These are phyloP conservation scores for Cucurbitaria berberidis DNA, from an alignment of 2,329 filamentous ascomycete genomes.

Conservation along the genomic window DNA sequence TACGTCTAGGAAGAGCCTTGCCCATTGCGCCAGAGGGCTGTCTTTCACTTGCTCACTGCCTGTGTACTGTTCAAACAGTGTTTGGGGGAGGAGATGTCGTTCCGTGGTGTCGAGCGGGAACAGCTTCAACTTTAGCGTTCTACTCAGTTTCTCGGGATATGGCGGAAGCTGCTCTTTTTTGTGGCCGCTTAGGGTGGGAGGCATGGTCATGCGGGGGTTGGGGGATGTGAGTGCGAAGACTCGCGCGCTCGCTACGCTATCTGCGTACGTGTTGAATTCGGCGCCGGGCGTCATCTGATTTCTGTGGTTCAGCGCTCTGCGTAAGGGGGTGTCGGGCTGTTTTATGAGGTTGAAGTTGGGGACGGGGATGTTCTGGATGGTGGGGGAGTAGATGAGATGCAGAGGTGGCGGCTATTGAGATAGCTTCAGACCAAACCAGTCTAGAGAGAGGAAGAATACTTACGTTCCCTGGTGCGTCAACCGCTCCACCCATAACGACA, in stretches of 20 bases:
- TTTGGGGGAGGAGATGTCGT: slow-evolving; percentile 50
- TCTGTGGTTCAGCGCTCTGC: slow-evolving; percentile 36
- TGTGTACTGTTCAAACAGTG: slow-evolving; percentile 44
- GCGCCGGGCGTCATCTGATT: slow-evolving; percentile 73
- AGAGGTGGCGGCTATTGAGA: slow-evolving; percentile 27
- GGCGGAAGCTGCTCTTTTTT: slow-evolving; percentile 36
- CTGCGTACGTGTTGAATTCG: slow-evolving; percentile 96
- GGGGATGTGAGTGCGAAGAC: slow-evolving; percentile 58
- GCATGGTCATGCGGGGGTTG: slow-evolving; percentile 79
- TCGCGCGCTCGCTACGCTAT: slow-evolving; percentile 60
- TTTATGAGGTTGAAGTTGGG: slow-evolving; percentile 50
- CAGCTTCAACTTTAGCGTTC: slow-evolving; percentile 53
- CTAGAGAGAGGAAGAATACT: slow-evolving; percentile 15
- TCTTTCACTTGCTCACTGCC: slow-evolving; percentile 28
- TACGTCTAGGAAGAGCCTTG: slow-evolving; percentile 51
- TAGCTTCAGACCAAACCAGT: slow-evolving; percentile 11
- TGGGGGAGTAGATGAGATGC: slow-evolving; percentile 25
- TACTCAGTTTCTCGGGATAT: slow-evolving; percentile 52
- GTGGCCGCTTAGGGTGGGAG: slow-evolving; percentile 62
- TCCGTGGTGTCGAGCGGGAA: slow-evolving; percentile 58
- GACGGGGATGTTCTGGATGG: slow-evolving; percentile 24
- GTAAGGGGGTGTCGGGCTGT: slow-evolving; percentile 43
- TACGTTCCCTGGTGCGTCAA: slow-evolving; percentile 78
- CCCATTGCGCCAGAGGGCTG: slow-evolving; percentile 56
- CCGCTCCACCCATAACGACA: slow-evolving; percentile 91